Evolutionary conservation across 2,329 filamentous ascomycete genomes (phyloP).

Genomic region (Ophiostoma tasmaniense): DNA sequence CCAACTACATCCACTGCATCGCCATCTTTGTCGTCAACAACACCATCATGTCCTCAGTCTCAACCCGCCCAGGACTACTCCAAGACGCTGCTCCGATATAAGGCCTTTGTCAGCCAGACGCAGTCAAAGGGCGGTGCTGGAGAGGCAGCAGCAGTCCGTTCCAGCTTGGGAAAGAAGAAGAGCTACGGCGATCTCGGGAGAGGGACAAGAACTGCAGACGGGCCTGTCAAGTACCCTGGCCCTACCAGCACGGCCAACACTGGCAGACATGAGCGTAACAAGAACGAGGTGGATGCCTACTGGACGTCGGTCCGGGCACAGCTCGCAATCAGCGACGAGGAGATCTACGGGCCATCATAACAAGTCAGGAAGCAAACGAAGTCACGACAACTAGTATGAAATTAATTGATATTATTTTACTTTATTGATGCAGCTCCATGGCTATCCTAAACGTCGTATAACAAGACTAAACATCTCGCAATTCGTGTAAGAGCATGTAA

Average conservation of each 20-base stretch:
- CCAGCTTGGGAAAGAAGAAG: not conserved
- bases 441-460: conserved; percentile 9
- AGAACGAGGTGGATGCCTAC: conserved; percentile 2
- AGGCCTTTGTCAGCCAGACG: not conserved
- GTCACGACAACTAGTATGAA: not conserved
- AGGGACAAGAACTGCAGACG: not conserved
- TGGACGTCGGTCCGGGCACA: conserved; percentile 13
- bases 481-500: not conserved
- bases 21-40: not conserved
- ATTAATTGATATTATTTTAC: not conserved
- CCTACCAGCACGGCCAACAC: not conserved
- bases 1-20: not conserved
- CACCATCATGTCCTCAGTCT: not conserved
- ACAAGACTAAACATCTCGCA: not conserved
- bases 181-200: not conserved
- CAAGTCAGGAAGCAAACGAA: too few relatives aligned
- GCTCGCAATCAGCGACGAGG: conserved; percentile 13
- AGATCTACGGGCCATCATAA: conserved; percentile 8
- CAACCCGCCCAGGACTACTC: not conserved
- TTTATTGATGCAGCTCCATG: conserved; percentile 4
- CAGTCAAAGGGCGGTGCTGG: not conserved
- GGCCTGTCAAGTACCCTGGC: not conserved
- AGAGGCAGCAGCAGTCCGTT: not conserved
- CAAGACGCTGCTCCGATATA: not conserved
- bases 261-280: not conserved